Evolutionary conservation across 1,284 basidiomycete genomes (phyloP), one percentile per base, ranked within the genome.

Genomic region (Hymenochaete sp.): DNA sequence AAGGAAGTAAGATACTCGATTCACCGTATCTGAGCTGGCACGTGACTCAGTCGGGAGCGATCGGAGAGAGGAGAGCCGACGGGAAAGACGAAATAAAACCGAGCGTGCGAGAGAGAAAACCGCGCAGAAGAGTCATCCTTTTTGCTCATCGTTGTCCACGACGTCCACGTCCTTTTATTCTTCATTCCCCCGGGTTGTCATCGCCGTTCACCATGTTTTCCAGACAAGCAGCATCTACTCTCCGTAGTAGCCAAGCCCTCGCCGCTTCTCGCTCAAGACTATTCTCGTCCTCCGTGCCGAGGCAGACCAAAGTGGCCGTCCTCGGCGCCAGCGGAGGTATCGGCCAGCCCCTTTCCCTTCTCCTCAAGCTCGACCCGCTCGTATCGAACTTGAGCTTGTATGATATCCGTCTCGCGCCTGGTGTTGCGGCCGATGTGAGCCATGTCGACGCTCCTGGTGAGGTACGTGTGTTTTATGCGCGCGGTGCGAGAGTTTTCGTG

Each of bases 281-380:
- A 52, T 93, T 93, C 73, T 90, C 88, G 46, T 79, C 88, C 33
- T 85, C 85, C 38, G 71, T 77, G 27, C 61, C 78, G 42, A 75
- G 79, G 59, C 75, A 77, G 59, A 82, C 79, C 50, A 88, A 87
- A 68, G 90, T 93, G 60, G 83, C 86, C 40, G 89, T 95, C 42
- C 84, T 93, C 62, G 91, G 91, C 59, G 91, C 91, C 52, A 87
- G 84, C 57, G 88, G 88, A 73, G 91, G 91, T 66, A 93, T 93
- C 61, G 90, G 90, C 61, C 90, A 93, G 65, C 88, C 88, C 58
- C 72, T 93, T 56, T 92, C 90, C 47, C 71, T 95, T 54, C 73
- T 95, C 55, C 78, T 93, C 62, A 93, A 95, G 73, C 76, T 68
- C 53, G 83, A 95, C 71, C 84, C 83, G 29, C 68, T 87, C 54